Evolutionary conservation across 805 yeast species (phyloP), one percentile per base, ranked within the genome.

Genomic region (Monosporozyma unispora): DNA sequence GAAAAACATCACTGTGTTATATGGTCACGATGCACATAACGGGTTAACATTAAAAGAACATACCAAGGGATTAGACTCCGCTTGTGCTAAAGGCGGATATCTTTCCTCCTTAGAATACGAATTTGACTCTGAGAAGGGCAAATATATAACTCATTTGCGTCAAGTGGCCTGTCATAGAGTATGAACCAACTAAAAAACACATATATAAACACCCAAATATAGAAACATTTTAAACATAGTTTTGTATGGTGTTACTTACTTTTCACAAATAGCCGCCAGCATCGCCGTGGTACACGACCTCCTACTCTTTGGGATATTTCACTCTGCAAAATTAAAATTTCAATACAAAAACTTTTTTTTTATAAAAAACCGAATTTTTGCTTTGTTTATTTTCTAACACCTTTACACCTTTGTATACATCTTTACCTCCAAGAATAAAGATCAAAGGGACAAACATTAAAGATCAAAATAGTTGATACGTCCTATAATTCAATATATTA

Each of bases 1-100:
- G n/a, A n/a, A 49, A 29, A 66, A 60, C 48, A 55, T 50, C 40
- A 66, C 63, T 21, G 88, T 87, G 3, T 80, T 79, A 58, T 90
- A 90, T 62, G 98, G 97, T 1, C 98, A 90, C 61, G 95, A 87
- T 61, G 95, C 97, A 3, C 72, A 79, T 49, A 70, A 82, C 48
- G 96, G 96, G 1, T 74, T 89, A 46, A 79, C 77, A 49, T 54
- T 82, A 46, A 76, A 76, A 54, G 75, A 77, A 52, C 87, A 73
- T 64, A 73, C 96, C 3, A 79, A 78, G 58, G 98, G 97, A 0
- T 68, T 90, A 38, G 98, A 91, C 61, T 71, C 86, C 10, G 87
- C 86, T 1, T 90, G 97, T 71, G 85, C 81, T 50, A 76, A 77
- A 51, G 96, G 96, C 3, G 82, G 79, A 11, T 63, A 75, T 51